phyloP scores from a whole-genome alignment of 2,329 filamentous ascomycete genomes.

The Nemania sp. region DNA sequence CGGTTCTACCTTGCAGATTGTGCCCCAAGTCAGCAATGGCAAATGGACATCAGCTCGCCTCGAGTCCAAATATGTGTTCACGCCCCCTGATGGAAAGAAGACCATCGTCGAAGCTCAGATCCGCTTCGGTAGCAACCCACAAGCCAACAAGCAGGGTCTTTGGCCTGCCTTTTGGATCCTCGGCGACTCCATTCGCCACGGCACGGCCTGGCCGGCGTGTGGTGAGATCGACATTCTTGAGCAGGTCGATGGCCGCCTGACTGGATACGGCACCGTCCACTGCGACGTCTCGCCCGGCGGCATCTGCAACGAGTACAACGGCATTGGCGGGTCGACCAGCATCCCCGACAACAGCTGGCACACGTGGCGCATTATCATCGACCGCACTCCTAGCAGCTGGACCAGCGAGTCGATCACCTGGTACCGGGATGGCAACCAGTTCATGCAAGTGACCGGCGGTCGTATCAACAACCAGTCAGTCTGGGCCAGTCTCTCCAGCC shows the following conservation, averaged over 20 bases:
- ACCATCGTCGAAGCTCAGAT: conserved; percentile 51
- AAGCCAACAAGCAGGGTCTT: conserved; percentile 49
- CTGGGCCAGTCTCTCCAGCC: conserved; percentile 50
- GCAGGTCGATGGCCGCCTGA: conserved; percentile 50
- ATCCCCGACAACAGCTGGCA: conserved; percentile 54
- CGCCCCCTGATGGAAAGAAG: conserved; percentile 44
- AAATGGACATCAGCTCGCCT: conserved; percentile 56
- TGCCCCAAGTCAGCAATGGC: conserved; percentile 46
- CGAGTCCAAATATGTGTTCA: conserved; percentile 52
- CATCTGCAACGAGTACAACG: conserved; percentile 52
- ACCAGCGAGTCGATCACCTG: conserved; percentile 52
- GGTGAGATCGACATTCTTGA: conserved; percentile 57
- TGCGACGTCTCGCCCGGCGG: conserved; percentile 50
- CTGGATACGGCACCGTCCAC: conserved; percentile 53
- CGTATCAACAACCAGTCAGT: conserved; percentile 45
- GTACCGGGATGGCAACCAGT: conserved; percentile 50
- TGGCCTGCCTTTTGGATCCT: conserved; percentile 60
- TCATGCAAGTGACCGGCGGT: conserved; percentile 48
- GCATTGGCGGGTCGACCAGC: conserved; percentile 41
- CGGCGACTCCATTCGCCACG: conserved; percentile 50
- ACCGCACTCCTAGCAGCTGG: conserved; percentile 50
- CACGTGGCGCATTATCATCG: conserved; percentile 52
- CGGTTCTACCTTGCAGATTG: conserved; percentile 54
- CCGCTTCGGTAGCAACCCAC: conserved; percentile 47
- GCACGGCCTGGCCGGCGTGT: conserved; percentile 52